Conservation (phyloP, 1,284 basidiomycete genomes). For the Naganishia sp. region DNA sequence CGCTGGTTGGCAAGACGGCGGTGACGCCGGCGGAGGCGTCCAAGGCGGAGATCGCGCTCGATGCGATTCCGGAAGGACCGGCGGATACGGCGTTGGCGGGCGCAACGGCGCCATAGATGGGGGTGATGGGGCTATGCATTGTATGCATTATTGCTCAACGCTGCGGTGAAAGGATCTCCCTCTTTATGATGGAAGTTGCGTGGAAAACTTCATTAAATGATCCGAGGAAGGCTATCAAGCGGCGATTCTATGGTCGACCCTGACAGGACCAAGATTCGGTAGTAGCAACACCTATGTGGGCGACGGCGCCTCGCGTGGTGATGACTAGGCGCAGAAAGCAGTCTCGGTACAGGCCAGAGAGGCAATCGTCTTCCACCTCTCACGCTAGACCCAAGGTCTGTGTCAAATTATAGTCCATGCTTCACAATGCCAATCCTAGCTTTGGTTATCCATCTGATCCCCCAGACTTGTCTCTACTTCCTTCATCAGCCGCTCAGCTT, state of each 20-base stretch:
- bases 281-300: too few species aligned
- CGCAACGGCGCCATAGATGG: conserved; percentile 3
- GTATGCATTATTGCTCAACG: background rate
- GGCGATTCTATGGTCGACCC: too few species aligned
- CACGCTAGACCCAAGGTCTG: too few species aligned
- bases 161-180: too few species aligned
- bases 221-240: too few species aligned
- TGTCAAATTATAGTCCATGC: background rate
- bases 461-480: conserved; percentile 13
- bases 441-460: background rate
- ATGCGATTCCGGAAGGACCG: conserved; percentile 17
- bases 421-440: background rate
- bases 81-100: conserved; percentile 20
- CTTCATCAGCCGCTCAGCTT: conserved; percentile 39
- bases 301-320: too few species aligned
- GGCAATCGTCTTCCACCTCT: too few species aligned
- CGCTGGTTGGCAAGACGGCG: conserved; percentile 10
- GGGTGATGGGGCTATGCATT: background rate
- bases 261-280: too few species aligned
- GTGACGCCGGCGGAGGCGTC: background rate
- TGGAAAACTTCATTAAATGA: too few species aligned
- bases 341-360: too few species aligned
- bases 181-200: too few species aligned
- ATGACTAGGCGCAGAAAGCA: too few species aligned
- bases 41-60: conserved; percentile 2